Conservation (phyloP, 2,329 filamentous ascomycete species). For the Fusarium sambucinum region DNA sequence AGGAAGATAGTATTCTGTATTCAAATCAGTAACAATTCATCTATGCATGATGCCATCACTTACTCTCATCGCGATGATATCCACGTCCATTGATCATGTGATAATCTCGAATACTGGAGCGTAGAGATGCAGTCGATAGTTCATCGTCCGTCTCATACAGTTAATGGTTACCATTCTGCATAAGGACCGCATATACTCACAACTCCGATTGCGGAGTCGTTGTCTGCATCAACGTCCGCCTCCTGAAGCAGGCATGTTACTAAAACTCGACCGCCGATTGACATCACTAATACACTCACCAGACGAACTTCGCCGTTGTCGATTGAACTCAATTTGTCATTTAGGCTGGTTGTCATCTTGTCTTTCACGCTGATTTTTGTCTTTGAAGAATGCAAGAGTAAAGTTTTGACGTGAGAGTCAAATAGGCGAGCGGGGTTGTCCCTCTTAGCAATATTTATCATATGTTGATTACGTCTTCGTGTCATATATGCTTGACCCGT, state of each 20-base stretch:
- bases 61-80: slow-evolving; percentile 26
- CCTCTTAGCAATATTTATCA: background rate
- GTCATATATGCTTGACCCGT: no score
- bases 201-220: slow-evolving; percentile 19
- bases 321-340: fast-evolving
- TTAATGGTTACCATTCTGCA: fast-evolving
- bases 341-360: background rate
- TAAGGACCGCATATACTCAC: background rate
- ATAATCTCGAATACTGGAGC: slow-evolving; percentile 32
- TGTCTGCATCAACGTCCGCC: background rate
- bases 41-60: fast-evolving
- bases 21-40: fast-evolving
- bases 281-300: fast-evolving
- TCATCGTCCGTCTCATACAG: slow-evolving; percentile 19
- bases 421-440: background rate
- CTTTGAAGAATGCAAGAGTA: background rate
- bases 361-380: background rate
- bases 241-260: background rate
- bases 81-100: slow-evolving; percentile 27
- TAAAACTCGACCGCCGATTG: background rate
- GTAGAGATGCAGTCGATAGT: slow-evolving; percentile 30
- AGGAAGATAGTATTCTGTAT: slow-evolving; percentile 28
- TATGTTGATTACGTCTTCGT: background rate
- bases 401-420: background rate
- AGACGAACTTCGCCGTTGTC: background rate